A percentile compares a stretch with the other conserved stretches of the same genome.
Evolutionary conservation across 2,329 filamentous ascomycete species (phyloP).

Genomic region (Exophiala aquamarina): DNA sequence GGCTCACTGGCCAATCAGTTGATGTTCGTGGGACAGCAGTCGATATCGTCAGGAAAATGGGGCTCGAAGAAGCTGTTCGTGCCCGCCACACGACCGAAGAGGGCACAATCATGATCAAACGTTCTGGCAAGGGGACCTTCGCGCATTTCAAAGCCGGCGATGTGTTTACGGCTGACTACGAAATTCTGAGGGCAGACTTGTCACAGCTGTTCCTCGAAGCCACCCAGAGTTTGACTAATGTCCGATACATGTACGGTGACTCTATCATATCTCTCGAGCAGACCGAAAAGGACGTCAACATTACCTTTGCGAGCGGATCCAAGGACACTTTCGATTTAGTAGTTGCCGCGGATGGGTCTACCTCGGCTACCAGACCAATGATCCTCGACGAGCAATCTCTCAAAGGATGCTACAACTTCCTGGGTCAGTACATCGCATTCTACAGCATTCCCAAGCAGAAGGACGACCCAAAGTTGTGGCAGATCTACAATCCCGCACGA

Average conservation of each 20-base stretch:
- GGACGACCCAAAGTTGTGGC: conserved; percentile 21
- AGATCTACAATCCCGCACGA: conserved; percentile 19
- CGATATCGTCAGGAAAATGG: conserved; percentile 53
- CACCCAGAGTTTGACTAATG: conserved; percentile 22
- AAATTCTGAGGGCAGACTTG: conserved; percentile 60
- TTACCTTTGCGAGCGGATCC: conserved; percentile 45
- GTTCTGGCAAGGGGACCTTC: neutral
- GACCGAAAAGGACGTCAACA: conserved; percentile 34
- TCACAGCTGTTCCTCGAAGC: conserved; percentile 50
- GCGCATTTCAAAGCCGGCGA: conserved; percentile 25
- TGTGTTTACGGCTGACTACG: conserved; percentile 55
- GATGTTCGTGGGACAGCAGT: conserved; percentile 55
- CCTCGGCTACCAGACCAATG: conserved; percentile 48
- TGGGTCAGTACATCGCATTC: conserved; percentile 31
- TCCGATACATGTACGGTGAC: conserved; percentile 37
- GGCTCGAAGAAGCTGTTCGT: conserved; percentile 44
- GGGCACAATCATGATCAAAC: conserved; percentile 2
- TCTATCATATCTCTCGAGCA: conserved; percentile 31
- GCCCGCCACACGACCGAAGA: conserved; percentile 47
- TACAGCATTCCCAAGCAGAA: conserved; percentile 29
- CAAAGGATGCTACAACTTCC: conserved; percentile 20
- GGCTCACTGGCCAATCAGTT: conserved; percentile 52
- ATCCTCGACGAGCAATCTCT: conserved; percentile 27
- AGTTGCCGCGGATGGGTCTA: conserved; percentile 57
- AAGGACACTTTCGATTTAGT: conserved; percentile 51